These are phyloP conservation scores for Cordyceps pruinosa DNA, from an alignment of 2,329 filamentous ascomycete genomes.

Conservation along the genomic window DNA sequence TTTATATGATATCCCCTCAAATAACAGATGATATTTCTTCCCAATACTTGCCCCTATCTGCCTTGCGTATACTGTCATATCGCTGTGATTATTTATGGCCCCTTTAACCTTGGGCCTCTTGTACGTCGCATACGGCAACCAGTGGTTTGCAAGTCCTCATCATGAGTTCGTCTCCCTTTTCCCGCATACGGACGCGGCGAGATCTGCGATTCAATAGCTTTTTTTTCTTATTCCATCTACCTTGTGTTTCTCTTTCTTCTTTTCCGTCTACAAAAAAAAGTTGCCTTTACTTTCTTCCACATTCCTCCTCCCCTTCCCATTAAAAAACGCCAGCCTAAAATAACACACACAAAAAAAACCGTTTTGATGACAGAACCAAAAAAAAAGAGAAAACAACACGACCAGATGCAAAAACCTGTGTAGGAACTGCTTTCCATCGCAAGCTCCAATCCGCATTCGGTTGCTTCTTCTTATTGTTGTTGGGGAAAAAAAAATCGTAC, in stretches of 20 bases:
- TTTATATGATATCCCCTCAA: conserved; percentile 4
- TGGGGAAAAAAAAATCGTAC: neutral
- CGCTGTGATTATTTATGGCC: too few relatives aligned
- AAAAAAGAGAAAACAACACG: neutral
- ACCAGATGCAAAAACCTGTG: too few relatives aligned
- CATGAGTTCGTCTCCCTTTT: too few relatives aligned
- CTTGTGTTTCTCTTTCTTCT: neutral
- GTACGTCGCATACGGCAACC: neutral
- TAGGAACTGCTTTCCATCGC: neutral
- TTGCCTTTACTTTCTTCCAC: too few relatives aligned
- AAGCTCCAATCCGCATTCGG: neutral
- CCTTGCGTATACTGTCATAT: neutral
- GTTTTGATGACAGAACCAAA: neutral
- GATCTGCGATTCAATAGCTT: neutral
- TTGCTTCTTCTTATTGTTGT: neutral
- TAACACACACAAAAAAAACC: conserved; percentile 12
- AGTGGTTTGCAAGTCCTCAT: too few relatives aligned
- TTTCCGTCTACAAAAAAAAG: neutral
- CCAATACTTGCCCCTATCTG: neutral
- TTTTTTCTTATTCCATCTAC: neutral
- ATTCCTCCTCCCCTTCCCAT: neutral
- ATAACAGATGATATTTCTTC: conserved; percentile 1
- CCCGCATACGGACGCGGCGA: too few relatives aligned
- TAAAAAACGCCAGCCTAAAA: conserved; percentile 8
- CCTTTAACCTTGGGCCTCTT: neutral